Percentiles rank a stretch among this genome's conserved stretches.
These are phyloP conservation scores for Prunus kanzakura DNA, from an alignment of 306 rosid species.

Conservation along the genomic window DNA sequence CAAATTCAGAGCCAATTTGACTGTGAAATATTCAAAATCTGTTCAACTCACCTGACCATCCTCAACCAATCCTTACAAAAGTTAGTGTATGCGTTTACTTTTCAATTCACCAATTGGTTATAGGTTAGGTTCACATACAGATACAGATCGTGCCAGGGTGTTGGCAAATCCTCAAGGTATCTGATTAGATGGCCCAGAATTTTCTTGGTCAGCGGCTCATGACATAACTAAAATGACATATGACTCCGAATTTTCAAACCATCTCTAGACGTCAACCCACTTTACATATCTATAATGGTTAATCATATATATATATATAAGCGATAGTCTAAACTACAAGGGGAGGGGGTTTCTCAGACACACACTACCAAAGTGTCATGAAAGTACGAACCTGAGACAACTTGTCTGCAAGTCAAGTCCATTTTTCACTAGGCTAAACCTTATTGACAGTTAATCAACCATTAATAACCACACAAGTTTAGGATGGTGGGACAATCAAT, in stretches of 20 bases:
- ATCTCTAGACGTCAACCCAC: background rate
- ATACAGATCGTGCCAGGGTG: background rate
- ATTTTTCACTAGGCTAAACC: too few relatives aligned
- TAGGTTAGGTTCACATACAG: background rate
- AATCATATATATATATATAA: too few relatives aligned
- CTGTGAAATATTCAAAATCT: background rate
- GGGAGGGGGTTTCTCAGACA: too few relatives aligned
- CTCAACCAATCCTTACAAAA: background rate
- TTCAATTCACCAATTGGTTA: background rate
- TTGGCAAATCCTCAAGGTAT: background rate
- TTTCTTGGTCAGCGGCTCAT: background rate
- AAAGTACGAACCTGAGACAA: too few relatives aligned
- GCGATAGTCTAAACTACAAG: too few relatives aligned
- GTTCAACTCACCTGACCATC: background rate
- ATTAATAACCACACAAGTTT: background rate
- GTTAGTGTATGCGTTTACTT: background rate
- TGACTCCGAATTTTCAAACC: background rate
- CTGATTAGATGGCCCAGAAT: background rate
- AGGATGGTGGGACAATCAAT: background rate
- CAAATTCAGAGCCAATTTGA: background rate
- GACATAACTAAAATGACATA: background rate
- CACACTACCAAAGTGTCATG: too few relatives aligned
- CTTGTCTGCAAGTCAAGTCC: too few relatives aligned
- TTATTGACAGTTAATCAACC: background rate
- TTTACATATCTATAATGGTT: too few relatives aligned